Evolutionary conservation across 148 eudicot genomes (phyloP).

Genomic region (Chenopodium quinoa): DNA sequence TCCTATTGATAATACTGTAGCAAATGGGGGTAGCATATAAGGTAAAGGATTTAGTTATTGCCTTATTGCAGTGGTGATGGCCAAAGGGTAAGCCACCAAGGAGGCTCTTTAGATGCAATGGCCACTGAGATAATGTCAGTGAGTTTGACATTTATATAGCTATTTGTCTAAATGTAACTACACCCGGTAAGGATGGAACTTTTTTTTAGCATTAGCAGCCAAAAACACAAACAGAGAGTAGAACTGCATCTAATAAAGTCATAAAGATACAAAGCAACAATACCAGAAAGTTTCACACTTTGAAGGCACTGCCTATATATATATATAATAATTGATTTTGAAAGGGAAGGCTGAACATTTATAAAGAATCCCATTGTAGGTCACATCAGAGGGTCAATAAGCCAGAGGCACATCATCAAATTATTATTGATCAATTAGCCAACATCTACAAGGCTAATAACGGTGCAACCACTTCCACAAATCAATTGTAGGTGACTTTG

Average conservation of each 20-base stretch:
- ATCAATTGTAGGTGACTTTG: too few relatives aligned
- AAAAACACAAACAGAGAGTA: background rate
- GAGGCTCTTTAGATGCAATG: background rate
- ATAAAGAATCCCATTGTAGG: too few relatives aligned
- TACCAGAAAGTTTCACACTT: background rate
- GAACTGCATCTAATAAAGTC: background rate
- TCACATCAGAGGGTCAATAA: too few relatives aligned
- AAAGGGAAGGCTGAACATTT: too few relatives aligned
- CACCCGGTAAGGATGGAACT: background rate
- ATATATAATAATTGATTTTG: too few relatives aligned
- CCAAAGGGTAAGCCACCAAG: background rate
- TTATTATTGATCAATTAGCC: too few relatives aligned
- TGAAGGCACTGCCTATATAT: background rate
- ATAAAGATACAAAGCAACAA: background rate
- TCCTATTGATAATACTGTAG: background rate
- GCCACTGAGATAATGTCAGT: background rate
- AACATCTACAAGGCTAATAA: too few relatives aligned
- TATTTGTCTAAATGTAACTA: background rate
- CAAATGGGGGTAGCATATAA: background rate
- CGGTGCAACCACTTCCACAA: too few relatives aligned
- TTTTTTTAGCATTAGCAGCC: background rate
- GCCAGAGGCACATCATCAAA: too few relatives aligned
- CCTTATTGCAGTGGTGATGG: background rate
- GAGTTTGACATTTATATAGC: too few relatives aligned
- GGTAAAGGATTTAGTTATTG: background rate